These are phyloP conservation scores for Irpex rosettiformis DNA, from an alignment of 1,284 basidiomycete genomes.

Conservation along the genomic window DNA sequence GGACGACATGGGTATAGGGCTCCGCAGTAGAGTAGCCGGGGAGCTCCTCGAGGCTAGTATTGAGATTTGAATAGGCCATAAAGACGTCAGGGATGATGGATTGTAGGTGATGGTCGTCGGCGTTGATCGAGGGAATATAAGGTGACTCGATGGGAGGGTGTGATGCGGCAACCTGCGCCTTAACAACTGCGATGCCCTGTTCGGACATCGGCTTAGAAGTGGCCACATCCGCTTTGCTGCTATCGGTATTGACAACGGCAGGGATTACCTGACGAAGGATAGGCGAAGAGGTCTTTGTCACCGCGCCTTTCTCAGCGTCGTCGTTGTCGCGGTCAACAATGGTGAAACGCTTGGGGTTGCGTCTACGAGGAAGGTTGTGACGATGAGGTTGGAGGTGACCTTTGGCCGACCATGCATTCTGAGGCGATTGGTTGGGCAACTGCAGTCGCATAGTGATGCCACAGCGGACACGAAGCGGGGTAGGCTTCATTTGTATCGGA, in stretches of 20 bases:
- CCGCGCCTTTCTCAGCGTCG: not conserved
- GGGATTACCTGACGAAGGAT: constrained; percentile 13
- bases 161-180: not conserved
- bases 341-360: constrained; percentile 24
- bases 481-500: constrained; percentile 14
- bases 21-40: constrained; percentile 12
- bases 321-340: constrained; percentile 9
- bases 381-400: constrained; percentile 27
- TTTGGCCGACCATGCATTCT: constrained; percentile 22
- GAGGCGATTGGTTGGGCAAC: constrained; percentile 14
- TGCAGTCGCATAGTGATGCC: constrained; percentile 23
- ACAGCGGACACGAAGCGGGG: constrained; percentile 22
- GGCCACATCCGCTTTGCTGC: constrained; percentile 3
- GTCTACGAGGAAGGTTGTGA: constrained; percentile 25
- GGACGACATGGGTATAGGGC: constrained; percentile 27
- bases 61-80: constrained; percentile 21
- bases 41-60: constrained; percentile 4
- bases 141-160: not conserved
- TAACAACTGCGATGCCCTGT: not conserved
- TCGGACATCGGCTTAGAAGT: not conserved
- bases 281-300: not conserved
- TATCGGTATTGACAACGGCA: constrained; percentile 10
- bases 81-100: constrained; percentile 24
- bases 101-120: constrained; percentile 20
- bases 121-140: constrained; percentile 13